Conservation (phyloP, 148 eudicot genomes). For the Vaccinium corymbosum region DNA sequence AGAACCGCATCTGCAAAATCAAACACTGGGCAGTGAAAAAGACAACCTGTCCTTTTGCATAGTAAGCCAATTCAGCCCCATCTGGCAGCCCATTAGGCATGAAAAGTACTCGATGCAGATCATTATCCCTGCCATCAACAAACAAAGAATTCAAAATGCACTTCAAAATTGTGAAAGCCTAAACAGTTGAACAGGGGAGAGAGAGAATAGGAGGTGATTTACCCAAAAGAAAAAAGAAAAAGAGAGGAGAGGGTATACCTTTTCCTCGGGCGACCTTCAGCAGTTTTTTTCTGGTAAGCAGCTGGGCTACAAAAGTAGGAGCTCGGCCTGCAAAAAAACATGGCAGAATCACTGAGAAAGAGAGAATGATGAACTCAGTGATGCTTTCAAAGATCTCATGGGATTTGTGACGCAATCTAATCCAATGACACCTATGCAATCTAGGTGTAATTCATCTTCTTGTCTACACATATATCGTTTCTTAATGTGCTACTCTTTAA, state of each 20-base stretch:
- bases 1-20: background rate
- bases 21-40: background rate
- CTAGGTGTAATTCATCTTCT: background rate
- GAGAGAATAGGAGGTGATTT: background rate
- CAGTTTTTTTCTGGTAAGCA: slow-evolving; percentile 9
- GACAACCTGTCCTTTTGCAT: slow-evolving; percentile 81
- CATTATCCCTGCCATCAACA: slow-evolving; percentile 75
- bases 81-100: slow-evolving; percentile 96
- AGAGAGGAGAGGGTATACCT: slow-evolving; percentile 11
- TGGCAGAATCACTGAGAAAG: slow-evolving; percentile 10
- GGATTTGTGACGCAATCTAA: background rate
- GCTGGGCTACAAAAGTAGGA: background rate
- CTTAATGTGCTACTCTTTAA: background rate
- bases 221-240: too few relatives aligned
- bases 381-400: background rate
- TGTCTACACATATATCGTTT: background rate
- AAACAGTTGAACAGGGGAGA: background rate
- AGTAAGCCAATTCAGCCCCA: slow-evolving; percentile 84
- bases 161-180: background rate
- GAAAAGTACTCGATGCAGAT: slow-evolving; percentile 79
- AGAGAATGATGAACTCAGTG: background rate
- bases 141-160: background rate
- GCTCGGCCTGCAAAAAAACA: slow-evolving; percentile 16
- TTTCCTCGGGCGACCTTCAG: slow-evolving; percentile 15
- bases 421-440: background rate